Evolutionary conservation across 495 filamentous ascomycete species (phyloP).

Genomic region (Hypoxylon perforatum): DNA sequence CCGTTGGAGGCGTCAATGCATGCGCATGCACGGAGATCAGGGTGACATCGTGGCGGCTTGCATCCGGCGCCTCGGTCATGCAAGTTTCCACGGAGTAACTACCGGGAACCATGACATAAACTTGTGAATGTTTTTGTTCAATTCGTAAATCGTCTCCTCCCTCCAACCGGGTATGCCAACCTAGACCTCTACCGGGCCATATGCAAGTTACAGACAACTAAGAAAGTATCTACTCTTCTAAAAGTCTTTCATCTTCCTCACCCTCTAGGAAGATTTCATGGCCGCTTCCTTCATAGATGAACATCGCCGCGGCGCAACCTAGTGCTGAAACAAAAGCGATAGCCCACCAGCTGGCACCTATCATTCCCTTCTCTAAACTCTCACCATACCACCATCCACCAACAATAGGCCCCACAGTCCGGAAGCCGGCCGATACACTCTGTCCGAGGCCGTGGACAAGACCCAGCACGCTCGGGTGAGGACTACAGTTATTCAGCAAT

Average conservation of each 20-base stretch:
- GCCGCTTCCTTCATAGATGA: constrained; percentile 78
- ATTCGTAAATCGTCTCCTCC: too few species aligned
- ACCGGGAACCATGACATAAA: too few species aligned
- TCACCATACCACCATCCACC: constrained; percentile 77
- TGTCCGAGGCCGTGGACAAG: constrained; percentile 86
- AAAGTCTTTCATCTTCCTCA: constrained; percentile 63
- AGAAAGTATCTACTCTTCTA: too few species aligned
- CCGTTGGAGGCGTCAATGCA: too few species aligned
- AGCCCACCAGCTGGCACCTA: constrained; percentile 83
- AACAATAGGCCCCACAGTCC: constrained; percentile 80
- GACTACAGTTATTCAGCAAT: constrained; percentile 84
- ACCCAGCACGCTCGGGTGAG: constrained; percentile 81
- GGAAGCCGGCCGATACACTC: constrained; percentile 75
- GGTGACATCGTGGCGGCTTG: too few species aligned
- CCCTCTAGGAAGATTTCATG: constrained; percentile 76
- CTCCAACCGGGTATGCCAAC: too few species aligned
- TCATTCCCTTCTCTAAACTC: constrained; percentile 73
- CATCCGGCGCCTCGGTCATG: too few species aligned
- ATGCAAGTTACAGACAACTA: too few species aligned
- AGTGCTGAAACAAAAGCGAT: constrained; percentile 71
- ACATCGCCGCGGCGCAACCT: constrained; percentile 69
- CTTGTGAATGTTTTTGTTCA: too few species aligned
- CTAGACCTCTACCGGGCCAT: too few species aligned
- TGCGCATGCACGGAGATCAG: too few species aligned
- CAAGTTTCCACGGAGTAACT: too few species aligned